phyloP scores from a whole-genome alignment of 495 filamentous ascomycete genomes.

The Tuber brumale region DNA sequence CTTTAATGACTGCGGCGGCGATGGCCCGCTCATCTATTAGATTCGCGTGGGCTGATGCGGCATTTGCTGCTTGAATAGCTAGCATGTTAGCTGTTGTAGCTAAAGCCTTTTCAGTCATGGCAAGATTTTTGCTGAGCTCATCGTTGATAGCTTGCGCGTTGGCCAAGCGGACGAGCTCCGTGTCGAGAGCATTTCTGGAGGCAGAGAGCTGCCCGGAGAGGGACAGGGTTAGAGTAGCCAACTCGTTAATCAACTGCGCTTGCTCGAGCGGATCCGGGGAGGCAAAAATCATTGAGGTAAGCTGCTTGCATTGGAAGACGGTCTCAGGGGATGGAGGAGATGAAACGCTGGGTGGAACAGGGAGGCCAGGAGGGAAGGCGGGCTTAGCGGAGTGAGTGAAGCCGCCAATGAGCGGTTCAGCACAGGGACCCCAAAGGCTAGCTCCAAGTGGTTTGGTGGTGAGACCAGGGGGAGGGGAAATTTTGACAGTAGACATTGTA shows the following conservation, averaged over 20 bases:
- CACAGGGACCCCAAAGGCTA: not conserved
- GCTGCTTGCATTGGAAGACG: not conserved
- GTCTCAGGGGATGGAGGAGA: not conserved
- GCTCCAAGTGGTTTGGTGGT: not conserved
- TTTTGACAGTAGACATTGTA: not conserved
- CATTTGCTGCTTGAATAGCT: not conserved
- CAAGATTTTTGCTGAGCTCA: not conserved
- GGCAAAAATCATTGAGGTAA: not conserved
- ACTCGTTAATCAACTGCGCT: not conserved
- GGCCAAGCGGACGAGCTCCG: not conserved
- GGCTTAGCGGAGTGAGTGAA: not conserved
- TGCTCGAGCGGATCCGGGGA: not conserved
- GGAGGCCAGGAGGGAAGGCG: not conserved
- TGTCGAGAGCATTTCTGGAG: not conserved
- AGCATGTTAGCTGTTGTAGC: not conserved
- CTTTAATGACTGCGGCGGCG: not conserved
- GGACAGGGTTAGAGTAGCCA: not conserved
- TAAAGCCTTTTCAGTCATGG: not conserved
- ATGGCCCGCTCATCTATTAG: not conserved
- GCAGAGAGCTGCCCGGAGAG: not conserved
- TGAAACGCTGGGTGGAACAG: not conserved
- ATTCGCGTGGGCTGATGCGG: not conserved
- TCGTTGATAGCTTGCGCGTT: not conserved
- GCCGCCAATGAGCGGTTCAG: not conserved
- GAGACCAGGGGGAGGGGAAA: not conserved